Conservation (phyloP, 805 yeast species). For the Kluyveromyces dobzhanskii region DNA sequence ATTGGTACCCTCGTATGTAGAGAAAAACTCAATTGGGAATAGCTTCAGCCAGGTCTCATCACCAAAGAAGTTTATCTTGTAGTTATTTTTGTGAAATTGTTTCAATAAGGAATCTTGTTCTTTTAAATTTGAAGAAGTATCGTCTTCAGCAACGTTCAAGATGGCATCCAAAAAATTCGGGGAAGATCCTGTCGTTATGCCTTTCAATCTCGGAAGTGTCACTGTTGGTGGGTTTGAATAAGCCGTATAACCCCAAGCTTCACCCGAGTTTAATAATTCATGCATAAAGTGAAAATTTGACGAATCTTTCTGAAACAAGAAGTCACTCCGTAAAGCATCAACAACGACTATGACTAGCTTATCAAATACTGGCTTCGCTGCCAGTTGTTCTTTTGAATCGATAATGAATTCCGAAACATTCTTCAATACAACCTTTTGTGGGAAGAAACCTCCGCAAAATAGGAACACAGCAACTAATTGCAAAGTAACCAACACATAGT, state of each 20-base stretch:
- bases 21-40: conserved; percentile 60
- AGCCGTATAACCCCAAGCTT: conserved; percentile 85
- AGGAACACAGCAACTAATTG: conserved; percentile 50
- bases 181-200: conserved; percentile 88
- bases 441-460: conserved; percentile 83
- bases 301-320: conserved; percentile 50
- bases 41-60: conserved; percentile 97
- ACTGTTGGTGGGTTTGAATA: conserved; percentile 95
- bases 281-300: conserved; percentile 69
- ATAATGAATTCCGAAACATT: conserved; percentile 43
- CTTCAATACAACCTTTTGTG: conserved; percentile 69
- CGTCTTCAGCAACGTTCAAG: conserved; percentile 86
- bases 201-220: conserved; percentile 87
- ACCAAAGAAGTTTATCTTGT: conserved; percentile 73
- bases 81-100: conserved; percentile 41
- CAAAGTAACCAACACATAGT: conserved; percentile 10
- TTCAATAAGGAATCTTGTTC: conserved; percentile 82
- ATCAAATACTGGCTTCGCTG: conserved; percentile 38
- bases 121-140: conserved; percentile 54
- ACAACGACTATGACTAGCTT: conserved; percentile 75
- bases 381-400: conserved; percentile 22
- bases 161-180: conserved; percentile 94
- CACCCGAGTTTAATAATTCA: conserved; percentile 49
- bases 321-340: conserved; percentile 90
- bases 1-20: conserved; percentile 72